Percentiles rank a stretch among this genome's conserved stretches.
phyloP scores from a whole-genome alignment of 352 stramenopile genomes.

The Phytophthora brassicae region DNA sequence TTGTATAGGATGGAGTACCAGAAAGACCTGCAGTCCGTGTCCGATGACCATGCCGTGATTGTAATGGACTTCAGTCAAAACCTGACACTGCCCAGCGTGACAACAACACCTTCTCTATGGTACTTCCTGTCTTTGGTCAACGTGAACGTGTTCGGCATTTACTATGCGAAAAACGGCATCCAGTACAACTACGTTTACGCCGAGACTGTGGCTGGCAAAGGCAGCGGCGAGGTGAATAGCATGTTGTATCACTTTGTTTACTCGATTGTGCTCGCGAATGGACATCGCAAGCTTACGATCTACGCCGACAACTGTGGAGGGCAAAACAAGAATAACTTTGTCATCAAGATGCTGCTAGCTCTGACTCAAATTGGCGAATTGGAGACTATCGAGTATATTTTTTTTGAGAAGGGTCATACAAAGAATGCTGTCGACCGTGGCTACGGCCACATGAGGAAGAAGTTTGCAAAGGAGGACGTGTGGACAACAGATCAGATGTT shows the following conservation, averaged over 20 bases:
- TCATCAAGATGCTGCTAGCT: too few relatives aligned
- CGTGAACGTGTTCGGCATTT: slow-evolving; percentile 25
- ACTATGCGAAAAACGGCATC: slow-evolving; percentile 3
- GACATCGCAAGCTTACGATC: background rate
- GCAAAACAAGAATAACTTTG: slow-evolving; percentile 24
- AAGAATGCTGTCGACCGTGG: slow-evolving; percentile 19
- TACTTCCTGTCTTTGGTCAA: slow-evolving; percentile 19
- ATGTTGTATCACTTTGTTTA: slow-evolving; percentile 16
- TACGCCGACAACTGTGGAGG: slow-evolving; percentile 22
- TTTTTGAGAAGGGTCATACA: slow-evolving; percentile 24
- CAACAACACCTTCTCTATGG: background rate
- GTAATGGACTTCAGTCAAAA: too few relatives aligned
- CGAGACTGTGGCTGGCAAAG: slow-evolving; percentile 1
- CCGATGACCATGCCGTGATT: too few relatives aligned
- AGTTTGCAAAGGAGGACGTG: background rate
- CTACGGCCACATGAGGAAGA: slow-evolving; percentile 22
- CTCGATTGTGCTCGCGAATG: too few relatives aligned
- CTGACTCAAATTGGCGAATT: too few relatives aligned
- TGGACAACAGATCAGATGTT: slow-evolving; percentile 20
- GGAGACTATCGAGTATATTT: too few relatives aligned
- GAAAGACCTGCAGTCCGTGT: too few relatives aligned
- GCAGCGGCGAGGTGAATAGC: background rate
- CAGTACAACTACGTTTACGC: slow-evolving; percentile 18
- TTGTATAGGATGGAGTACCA: slow-evolving; percentile 3
- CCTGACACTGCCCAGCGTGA: too few relatives aligned